phyloP scores from a whole-genome alignment of 257 asterid genomes.

The Thymus mandschuricus region DNA sequence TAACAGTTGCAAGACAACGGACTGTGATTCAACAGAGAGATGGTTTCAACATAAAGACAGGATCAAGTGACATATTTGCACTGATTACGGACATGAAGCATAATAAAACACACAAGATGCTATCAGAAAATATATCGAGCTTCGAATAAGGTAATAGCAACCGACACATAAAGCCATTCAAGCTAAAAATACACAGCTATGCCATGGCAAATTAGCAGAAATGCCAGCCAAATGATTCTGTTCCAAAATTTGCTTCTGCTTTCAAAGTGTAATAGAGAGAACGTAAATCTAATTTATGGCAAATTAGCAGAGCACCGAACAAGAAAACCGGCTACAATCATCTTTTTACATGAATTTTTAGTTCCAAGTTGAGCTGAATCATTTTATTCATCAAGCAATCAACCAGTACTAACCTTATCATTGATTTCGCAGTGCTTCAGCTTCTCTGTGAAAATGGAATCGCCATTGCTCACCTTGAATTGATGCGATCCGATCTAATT shows the following conservation, averaged over 20 bases:
- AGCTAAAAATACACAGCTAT: slow-evolving; percentile 10
- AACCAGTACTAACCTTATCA: slow-evolving; percentile 66
- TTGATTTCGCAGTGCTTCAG: slow-evolving; percentile 85
- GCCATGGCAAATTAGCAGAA: slow-evolving; percentile 20
- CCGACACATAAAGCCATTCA: neutral
- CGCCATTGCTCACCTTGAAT: slow-evolving; percentile 93
- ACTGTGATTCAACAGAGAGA: neutral
- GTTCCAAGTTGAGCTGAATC: slow-evolving; percentile 14
- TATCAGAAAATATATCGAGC: slow-evolving; percentile 13
- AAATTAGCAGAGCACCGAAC: neutral
- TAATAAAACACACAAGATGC: neutral
- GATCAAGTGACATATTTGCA: neutral
- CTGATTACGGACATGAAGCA: neutral
- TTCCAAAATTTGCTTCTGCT: neutral
- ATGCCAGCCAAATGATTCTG: neutral
- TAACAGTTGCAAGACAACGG: neutral
- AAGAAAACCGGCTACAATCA: neutral
- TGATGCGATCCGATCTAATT: slow-evolving; percentile 93
- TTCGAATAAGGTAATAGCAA: neutral
- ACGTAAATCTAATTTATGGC: slow-evolving; percentile 5
- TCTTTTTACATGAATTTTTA: neutral
- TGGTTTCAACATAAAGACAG: neutral
- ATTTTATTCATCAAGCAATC: neutral
- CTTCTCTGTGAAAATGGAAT: slow-evolving; percentile 71
- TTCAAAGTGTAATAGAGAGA: neutral